These are phyloP conservation scores for Eucalyptus victrix DNA, from an alignment of 345 rosid species.

Conservation along the genomic window DNA sequence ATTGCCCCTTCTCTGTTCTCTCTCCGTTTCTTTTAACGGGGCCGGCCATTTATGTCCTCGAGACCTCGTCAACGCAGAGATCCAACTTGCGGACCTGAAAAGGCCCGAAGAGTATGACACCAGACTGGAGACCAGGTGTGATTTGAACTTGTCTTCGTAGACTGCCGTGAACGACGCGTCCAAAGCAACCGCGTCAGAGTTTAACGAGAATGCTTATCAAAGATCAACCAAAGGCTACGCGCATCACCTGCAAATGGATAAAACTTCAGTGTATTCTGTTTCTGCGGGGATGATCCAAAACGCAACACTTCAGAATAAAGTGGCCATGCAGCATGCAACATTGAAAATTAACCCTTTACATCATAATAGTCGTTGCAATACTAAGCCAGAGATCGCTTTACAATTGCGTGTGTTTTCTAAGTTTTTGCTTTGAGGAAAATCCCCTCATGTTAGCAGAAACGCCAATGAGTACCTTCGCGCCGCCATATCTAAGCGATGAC, in stretches of 20 bases:
- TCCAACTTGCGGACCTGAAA: neutral
- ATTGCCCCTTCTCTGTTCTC: neutral
- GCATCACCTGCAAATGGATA: neutral
- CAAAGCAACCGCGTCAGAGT: neutral
- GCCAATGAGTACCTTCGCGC: neutral
- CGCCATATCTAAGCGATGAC: neutral
- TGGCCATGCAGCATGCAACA: neutral
- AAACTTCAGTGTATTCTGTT: neutral
- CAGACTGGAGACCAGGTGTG: neutral
- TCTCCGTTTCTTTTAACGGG: neutral
- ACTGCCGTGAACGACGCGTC: neutral
- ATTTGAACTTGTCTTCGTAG: neutral
- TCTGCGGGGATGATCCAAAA: neutral
- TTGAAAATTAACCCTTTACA: neutral
- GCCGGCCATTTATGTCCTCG: neutral
- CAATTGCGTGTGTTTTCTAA: neutral
- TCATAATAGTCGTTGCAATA: neutral
- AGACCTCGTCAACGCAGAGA: neutral
- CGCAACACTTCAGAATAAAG: neutral
- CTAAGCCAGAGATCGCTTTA: neutral
- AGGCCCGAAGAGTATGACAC: neutral
- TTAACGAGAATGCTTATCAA: neutral
- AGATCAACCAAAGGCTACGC: neutral
- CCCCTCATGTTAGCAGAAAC: neutral
- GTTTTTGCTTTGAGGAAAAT: neutral